Conservation (phyloP, 352 stramenopile genomes). For the Phytophthora sp. region DNA sequence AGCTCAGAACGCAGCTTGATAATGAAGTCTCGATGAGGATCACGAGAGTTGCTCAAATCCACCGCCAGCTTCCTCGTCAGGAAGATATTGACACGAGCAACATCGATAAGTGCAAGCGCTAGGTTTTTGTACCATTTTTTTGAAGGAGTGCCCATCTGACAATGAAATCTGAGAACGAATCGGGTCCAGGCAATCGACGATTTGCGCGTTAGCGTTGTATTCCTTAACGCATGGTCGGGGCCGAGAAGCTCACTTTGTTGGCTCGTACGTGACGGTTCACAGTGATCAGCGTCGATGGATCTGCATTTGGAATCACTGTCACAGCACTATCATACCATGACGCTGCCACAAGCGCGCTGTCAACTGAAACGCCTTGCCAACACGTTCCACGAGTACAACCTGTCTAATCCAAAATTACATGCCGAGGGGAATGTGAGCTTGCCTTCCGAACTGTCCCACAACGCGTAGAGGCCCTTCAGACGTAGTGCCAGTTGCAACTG, state of each 20-base stretch:
- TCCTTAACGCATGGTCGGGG: constrained; percentile 25
- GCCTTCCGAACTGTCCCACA: constrained; percentile 25
- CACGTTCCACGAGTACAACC: constrained; percentile 8
- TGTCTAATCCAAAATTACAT: constrained; percentile 27
- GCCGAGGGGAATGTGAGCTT: constrained; percentile 35
- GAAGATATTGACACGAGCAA: constrained; percentile 35
- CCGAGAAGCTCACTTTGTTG: constrained; percentile 14
- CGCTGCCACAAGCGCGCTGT: too few species aligned
- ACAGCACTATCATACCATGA: constrained; percentile 42
- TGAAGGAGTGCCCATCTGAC: constrained; percentile 31
- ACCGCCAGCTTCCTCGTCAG: constrained; percentile 16
- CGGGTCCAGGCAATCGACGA: constrained; percentile 29
- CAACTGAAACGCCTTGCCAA: constrained; percentile 27
- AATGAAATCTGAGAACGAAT: constrained; percentile 28
- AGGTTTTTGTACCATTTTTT: constrained; percentile 48
- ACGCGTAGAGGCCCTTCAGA: constrained; percentile 20
- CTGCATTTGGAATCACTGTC: constrained; percentile 35
- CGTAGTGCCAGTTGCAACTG: constrained; percentile 27
- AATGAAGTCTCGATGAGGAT: constrained; percentile 30
- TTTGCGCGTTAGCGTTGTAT: constrained; percentile 47
- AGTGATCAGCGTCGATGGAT: constrained; percentile 16
- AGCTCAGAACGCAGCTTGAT: too few species aligned
- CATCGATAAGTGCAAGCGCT: constrained; percentile 27
- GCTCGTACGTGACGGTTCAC: constrained; percentile 21
- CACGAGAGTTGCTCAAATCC: constrained; percentile 8